Evolutionary conservation across 2,329 filamentous ascomycete species (phyloP), one percentile per base, ranked within the genome.

Genomic region (Ascochyta clinopodiicola): DNA sequence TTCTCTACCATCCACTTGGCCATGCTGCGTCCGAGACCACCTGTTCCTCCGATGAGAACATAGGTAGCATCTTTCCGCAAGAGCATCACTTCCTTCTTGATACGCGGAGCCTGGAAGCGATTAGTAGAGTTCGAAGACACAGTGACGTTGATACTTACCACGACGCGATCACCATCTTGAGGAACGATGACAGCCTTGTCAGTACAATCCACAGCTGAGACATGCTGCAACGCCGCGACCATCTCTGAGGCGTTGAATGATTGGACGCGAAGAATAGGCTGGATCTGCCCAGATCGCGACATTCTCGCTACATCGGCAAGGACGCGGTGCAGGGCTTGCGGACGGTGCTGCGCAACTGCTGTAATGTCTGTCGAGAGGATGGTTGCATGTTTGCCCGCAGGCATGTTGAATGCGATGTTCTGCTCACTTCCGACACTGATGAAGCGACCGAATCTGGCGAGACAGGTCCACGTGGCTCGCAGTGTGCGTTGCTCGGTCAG

Each of bases 401-500:
- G 7, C 19, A 63, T 21, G 24, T 29, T 15, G 4, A 34, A 10
- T 13, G 17, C 7, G 9, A 4, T 36, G 6, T 2, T 6, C 9
- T 12, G 47, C 21, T 32, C 44, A 15, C 44, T 27, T 12, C 40
- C 46, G 21, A 52, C 27, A 17, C 55, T 50, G 15, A 68, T 45
- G 19, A 68, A 57, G 7, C 61, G 53, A 15, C 69, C 70, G 32
- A 67, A 70, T 9, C 60, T 36, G 1, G 80, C 79, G 3, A 84
- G 67, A 40, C 78, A 81, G 8, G 72, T 56, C 78, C 77, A 83
- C 0, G 77, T 78, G 0, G 75, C 72, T 2, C 57, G 57, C 13
- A 72, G 49, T 4, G 59, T 21, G 21, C 70, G 60, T 3, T 61
- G 63, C 4, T 70, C 61, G 7, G 62, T 44, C 1, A 59, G n/a